A percentile compares a stretch with the other conserved stretches of the same genome.
These are phyloP conservation scores for Mucor saturninus DNA, from an alignment of 371 early-diverging fungal species.

Conservation along the genomic window DNA sequence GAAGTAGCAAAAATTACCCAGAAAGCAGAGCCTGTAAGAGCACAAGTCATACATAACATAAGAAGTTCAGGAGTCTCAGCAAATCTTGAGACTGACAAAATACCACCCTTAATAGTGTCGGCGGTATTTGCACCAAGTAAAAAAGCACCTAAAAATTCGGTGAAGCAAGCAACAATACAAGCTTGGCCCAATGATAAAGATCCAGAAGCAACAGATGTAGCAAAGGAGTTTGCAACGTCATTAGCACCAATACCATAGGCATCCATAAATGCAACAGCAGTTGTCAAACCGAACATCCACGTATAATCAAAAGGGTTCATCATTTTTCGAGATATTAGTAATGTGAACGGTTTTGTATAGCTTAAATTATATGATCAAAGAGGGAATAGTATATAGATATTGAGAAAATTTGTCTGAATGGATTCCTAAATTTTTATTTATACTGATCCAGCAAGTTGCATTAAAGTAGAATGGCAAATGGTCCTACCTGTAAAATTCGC, in stretches of 20 bases:
- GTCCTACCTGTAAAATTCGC: neutral
- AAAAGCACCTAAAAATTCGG: slow-evolving; percentile 85
- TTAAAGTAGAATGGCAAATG: neutral
- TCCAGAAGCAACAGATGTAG: slow-evolving; percentile 87
- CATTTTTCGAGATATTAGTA: slow-evolving; percentile 1
- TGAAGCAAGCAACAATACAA: slow-evolving; percentile 77
- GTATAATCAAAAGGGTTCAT: slow-evolving; percentile 59
- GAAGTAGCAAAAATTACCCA: slow-evolving; percentile 81
- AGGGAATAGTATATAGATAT: neutral
- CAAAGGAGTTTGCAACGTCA: slow-evolving; percentile 90
- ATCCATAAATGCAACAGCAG: slow-evolving; percentile 68
- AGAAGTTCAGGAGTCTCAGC: slow-evolving; percentile 68
- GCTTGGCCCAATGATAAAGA: slow-evolving; percentile 81
- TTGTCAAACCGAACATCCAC: slow-evolving; percentile 76
- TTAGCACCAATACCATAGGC: slow-evolving; percentile 84
- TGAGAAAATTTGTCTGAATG: too few species aligned
- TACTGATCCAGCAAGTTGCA: slow-evolving; percentile 1
- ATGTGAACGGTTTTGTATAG: neutral
- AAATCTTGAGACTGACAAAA: slow-evolving; percentile 64
- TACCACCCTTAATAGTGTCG: slow-evolving; percentile 78
- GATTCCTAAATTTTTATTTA: neutral
- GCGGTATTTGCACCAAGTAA: slow-evolving; percentile 75
- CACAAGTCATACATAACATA: slow-evolving; percentile 84
- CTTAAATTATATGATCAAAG: neutral
- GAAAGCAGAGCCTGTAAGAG: slow-evolving; percentile 72